Evolutionary conservation across 805 yeast genomes (phyloP), one percentile per base, ranked within the genome.

Genomic region (Myxozyma neotropica): DNA sequence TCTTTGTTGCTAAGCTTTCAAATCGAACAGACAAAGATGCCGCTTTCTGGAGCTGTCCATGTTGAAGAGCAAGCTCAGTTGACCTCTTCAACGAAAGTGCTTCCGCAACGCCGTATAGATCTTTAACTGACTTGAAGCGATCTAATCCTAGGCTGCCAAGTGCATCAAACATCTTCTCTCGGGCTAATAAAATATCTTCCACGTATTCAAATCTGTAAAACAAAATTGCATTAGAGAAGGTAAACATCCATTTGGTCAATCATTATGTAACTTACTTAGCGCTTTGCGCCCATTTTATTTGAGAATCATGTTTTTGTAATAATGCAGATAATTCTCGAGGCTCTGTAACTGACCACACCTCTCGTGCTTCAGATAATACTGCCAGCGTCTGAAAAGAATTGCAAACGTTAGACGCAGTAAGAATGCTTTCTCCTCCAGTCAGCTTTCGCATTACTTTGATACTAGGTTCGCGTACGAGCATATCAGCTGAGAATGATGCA

Each of bases 11-110:
- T 2, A 67, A 42, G 0, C 26, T 36, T 31, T 65, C 68, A 13
- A 73, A 60, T 45, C 61, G 59, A 4, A 71, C 27, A 0, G 72
- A 64, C 4, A 63, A 58, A 4, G 64, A 58, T 27, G 70, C 38
- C 1, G 74, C 65, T 29, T 63, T 60, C 27, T 69, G 69, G 3
- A 50, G 42, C 17, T 70, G 67, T 2, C 67, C 63, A 42, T 36
- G 65, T 1, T 40, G 49, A 4, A 69, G 65, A 38, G 61, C 59
- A n/a, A 29, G 38, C 12, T 44, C 33, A 12, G 40, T 48, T n/a
- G 47, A n/a, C 6, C 21, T 17, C 15, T 43, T 53, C 24, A 53
- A 40, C 21, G 52, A 49, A 4, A 42, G 33, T n/a, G 48, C 52
- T 29, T 40, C 50, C 7, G 48, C 55, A 12, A 52, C 24, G 5